Evolutionary conservation across 352 stramenopile species (phyloP).

Genomic region (Globisporangium irregulare): DNA sequence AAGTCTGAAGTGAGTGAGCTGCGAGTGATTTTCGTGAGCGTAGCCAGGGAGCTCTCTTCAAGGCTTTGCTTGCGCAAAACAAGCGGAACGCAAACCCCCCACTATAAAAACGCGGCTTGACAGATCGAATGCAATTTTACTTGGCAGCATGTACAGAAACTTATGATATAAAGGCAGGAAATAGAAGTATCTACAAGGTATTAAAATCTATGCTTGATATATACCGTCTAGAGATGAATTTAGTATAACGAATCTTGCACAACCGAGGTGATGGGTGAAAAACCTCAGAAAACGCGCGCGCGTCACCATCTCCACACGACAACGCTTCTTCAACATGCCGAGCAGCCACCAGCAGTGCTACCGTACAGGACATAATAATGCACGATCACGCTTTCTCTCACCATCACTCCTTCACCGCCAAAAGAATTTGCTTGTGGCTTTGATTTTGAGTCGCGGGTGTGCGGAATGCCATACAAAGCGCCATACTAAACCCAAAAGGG

Average conservation of each 20-base stretch:
- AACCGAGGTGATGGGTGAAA: neutral
- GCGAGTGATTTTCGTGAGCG: neutral
- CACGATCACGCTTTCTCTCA: neutral
- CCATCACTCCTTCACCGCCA: neutral
- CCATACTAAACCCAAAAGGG: neutral
- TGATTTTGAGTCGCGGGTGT: neutral
- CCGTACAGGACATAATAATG: neutral
- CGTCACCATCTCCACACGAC: neutral
- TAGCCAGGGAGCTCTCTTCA: neutral
- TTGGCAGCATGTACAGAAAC: too few species aligned
- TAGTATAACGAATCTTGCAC: too few species aligned
- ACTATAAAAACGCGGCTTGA: neutral
- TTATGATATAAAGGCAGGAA: too few species aligned
- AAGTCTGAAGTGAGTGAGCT: neutral
- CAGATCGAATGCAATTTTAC: too few species aligned
- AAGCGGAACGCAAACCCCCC: neutral
- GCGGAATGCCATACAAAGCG: slow-evolving; percentile 1
- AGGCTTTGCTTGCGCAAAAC: slow-evolving; percentile 8
- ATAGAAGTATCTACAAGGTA: too few species aligned
- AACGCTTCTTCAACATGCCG: slow-evolving; percentile 5
- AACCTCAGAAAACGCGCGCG: neutral
- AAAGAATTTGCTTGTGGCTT: slow-evolving; percentile 17
- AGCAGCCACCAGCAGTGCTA: neutral
- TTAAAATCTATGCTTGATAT: too few species aligned
- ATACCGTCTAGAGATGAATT: too few species aligned